phyloP scores from a whole-genome alignment of 1,284 basidiomycete genomes.

The Pseudozyma flocculosa region DNA sequence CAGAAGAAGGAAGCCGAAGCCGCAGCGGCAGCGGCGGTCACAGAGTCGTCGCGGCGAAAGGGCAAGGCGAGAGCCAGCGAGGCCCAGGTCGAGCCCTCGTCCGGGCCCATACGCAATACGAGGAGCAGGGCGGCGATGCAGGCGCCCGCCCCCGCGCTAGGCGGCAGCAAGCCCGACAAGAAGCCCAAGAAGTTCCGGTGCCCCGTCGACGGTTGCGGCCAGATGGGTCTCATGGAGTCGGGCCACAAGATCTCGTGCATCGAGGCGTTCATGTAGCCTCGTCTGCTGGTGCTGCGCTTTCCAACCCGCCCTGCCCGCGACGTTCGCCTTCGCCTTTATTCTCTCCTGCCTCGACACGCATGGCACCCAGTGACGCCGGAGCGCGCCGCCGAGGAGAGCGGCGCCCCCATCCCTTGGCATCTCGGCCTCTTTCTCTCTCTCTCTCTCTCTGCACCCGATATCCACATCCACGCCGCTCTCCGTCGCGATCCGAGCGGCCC shows the following conservation, averaged over 20 bases:
- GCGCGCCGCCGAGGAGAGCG: too few relatives aligned
- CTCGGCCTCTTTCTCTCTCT: too few relatives aligned
- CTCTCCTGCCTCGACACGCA: too few relatives aligned
- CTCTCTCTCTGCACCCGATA: too few relatives aligned
- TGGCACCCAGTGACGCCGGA: too few relatives aligned
- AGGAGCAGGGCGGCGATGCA: conserved; percentile 8
- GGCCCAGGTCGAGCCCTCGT: conserved; percentile 7
- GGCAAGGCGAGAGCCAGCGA: conserved; percentile 27
- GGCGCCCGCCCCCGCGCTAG: not conserved
- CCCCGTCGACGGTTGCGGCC: conserved; percentile 44
- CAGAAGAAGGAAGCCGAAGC: not conserved
- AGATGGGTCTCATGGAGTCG: conserved; percentile 40
- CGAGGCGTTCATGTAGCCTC: conserved; percentile 11
- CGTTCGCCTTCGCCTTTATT: too few relatives aligned
- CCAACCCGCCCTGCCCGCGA: too few relatives aligned
- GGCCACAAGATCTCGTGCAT: conserved; percentile 31
- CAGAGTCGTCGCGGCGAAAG: conserved; percentile 6
- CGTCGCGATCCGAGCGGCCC: too few relatives aligned
- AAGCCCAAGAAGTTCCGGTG: conserved; percentile 36
- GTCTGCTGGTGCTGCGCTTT: not conserved
- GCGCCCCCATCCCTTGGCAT: too few relatives aligned
- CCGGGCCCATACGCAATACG: conserved; percentile 8
- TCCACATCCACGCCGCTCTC: too few relatives aligned
- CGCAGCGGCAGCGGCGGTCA: not conserved
- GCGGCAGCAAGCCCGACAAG: conserved; percentile 3